Percentiles rank a stretch among this genome's conserved stretches.
Conservation (phyloP, 2,329 filamentous ascomycete species). For the Colletotrichum theobromicola region DNA sequence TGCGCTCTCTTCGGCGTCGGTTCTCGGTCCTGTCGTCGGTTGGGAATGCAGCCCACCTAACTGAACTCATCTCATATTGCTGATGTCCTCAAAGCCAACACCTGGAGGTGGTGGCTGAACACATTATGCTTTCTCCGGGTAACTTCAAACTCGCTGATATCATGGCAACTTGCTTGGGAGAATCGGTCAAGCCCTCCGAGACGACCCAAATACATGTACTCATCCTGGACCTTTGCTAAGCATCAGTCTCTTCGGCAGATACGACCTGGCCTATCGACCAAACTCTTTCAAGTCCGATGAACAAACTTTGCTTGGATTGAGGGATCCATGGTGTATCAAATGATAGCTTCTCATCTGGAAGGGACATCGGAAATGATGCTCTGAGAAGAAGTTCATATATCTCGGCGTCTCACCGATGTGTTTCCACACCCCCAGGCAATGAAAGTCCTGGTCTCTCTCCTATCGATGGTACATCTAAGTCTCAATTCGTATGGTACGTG, state of each 20-base stretch:
- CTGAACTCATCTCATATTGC: neutral
- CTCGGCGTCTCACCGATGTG: rapidly evolving
- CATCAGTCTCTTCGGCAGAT: neutral
- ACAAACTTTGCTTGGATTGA: rapidly evolving
- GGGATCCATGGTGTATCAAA: neutral
- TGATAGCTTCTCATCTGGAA: rapidly evolving
- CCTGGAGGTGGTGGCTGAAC: neutral
- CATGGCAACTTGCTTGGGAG: too few relatives aligned
- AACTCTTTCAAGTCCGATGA: neutral
- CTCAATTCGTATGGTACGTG: neutral
- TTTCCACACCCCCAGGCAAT: neutral
- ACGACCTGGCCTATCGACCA: neutral
- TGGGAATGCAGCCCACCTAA: neutral
- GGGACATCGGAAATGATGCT: rapidly evolving
- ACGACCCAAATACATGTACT: neutral
- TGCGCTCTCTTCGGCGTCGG: neutral
- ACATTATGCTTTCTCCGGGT: too few relatives aligned
- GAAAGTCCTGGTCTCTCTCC: too few relatives aligned
- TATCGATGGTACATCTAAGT: neutral
- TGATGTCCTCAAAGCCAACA: neutral
- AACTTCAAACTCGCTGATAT: too few relatives aligned
- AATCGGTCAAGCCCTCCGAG: neutral
- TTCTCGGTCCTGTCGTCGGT: neutral
- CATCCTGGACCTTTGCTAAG: rapidly evolving
- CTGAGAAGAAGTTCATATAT: neutral